Evolutionary conservation across 805 yeast species (phyloP).

Genomic region (Starmerella kuoi): DNA sequence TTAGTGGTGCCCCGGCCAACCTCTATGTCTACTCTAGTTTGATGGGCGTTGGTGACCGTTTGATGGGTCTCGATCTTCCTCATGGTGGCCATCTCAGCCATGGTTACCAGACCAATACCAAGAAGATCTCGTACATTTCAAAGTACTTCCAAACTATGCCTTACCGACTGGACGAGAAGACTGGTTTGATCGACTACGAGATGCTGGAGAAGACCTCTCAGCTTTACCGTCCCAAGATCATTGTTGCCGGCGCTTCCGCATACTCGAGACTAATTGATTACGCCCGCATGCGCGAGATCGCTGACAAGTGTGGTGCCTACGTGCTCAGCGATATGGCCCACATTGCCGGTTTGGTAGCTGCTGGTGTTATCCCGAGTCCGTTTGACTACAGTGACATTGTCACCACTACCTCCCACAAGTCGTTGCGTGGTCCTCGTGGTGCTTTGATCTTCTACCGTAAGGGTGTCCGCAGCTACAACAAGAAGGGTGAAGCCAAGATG

Average conservation of each 20-base stretch:
- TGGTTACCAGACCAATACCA: slow-evolving; percentile 84
- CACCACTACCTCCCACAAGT: slow-evolving; percentile 95
- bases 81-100: slow-evolving; percentile 98
- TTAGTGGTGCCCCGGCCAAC: slow-evolving; percentile 96
- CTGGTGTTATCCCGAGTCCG: slow-evolving; percentile 87
- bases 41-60: slow-evolving; percentile 77
- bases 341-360: slow-evolving; percentile 89
- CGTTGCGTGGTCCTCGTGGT: slow-evolving; percentile 98
- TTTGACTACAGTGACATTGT: slow-evolving; percentile 89
- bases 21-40: slow-evolving; percentile 83
- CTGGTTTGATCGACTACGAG: slow-evolving; percentile 90
- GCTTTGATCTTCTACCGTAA: slow-evolving; percentile 95
- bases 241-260: slow-evolving; percentile 96
- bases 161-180: slow-evolving; percentile 70
- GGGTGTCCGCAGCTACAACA: slow-evolving; percentile 70
- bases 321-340: slow-evolving; percentile 94
- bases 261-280: slow-evolving; percentile 85
- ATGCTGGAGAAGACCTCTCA: slow-evolving; percentile 67
- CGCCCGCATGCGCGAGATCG: slow-evolving; percentile 77
- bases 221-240: slow-evolving; percentile 84
- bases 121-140: slow-evolving; percentile 83
- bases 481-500: slow-evolving; percentile 71
- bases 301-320: slow-evolving; percentile 88
- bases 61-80: slow-evolving; percentile 96
- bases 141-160: slow-evolving; percentile 98